Evolutionary conservation across 1,139 yeast species (phyloP).

Genomic region (Candida sp.): DNA sequence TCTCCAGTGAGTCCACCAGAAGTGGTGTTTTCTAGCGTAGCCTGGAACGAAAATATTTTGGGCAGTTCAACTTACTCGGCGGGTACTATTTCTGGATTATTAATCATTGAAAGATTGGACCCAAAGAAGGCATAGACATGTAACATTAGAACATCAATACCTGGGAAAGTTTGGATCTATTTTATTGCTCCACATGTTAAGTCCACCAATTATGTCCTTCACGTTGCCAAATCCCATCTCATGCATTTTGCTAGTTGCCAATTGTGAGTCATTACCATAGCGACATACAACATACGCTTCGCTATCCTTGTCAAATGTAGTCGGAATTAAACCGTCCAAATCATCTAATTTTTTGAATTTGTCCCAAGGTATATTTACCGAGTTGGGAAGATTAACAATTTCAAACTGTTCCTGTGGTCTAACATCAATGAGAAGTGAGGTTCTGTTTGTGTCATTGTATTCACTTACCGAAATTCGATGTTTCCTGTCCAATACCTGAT

Average conservation of each 20-base stretch:
- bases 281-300: constrained; percentile 64
- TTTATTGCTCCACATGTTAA: constrained; percentile 62
- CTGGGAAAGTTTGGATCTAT: constrained; percentile 65
- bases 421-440: constrained; percentile 60
- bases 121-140: constrained; percentile 10
- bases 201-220: constrained; percentile 76
- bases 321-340: constrained; percentile 23
- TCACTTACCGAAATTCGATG: constrained; percentile 50
- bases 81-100: constrained; percentile 65
- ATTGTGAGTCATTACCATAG: constrained; percentile 88
- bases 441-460: constrained; percentile 17
- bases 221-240: constrained; percentile 47
- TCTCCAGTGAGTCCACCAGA: constrained; percentile 50
- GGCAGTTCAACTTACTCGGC: constrained; percentile 64
- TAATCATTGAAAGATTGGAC: constrained; percentile 59
- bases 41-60: constrained; percentile 57
- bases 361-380: constrained; percentile 65
- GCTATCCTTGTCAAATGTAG: constrained; percentile 16
- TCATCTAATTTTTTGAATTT: constrained; percentile 32
- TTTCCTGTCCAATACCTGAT: constrained; percentile 36
- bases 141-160: constrained; percentile 38
- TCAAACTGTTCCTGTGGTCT: constrained; percentile 75
- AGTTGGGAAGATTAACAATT: constrained; percentile 57
- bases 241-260: constrained; percentile 61
- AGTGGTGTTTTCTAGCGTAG: constrained; percentile 48